phyloP scores from a whole-genome alignment of 2,329 filamentous ascomycete species.

The Fusarium mexicanum region DNA sequence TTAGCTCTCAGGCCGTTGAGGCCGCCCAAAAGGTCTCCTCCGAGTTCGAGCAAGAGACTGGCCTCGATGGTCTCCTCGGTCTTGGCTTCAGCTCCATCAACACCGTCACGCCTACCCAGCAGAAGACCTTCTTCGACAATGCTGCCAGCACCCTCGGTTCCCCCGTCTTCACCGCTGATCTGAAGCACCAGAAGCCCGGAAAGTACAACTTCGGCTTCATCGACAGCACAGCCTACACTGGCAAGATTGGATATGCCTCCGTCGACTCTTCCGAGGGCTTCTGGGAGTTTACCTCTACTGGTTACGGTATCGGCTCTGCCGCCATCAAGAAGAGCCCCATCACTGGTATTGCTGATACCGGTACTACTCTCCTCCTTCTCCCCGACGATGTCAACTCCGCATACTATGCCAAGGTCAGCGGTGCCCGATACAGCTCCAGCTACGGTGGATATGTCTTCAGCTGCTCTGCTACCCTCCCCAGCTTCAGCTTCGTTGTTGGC shows the following conservation, averaged over 20 bases:
- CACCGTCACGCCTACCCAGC: conserved; percentile 51
- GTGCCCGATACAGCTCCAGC: conserved; percentile 51
- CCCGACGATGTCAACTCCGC: conserved; percentile 60
- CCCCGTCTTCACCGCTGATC: conserved; percentile 73
- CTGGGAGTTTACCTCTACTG: conserved; percentile 64
- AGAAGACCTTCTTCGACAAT: conserved; percentile 57
- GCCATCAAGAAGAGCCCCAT: conserved; percentile 47
- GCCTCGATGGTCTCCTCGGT: conserved; percentile 56
- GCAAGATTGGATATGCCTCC: conserved; percentile 68
- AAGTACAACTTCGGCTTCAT: conserved; percentile 80
- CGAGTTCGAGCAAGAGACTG: conserved; percentile 50
- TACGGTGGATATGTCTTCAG: conserved; percentile 59
- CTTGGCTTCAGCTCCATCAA: conserved; percentile 56
- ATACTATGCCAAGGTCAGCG: conserved; percentile 60
- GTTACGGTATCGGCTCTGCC: conserved; percentile 31
- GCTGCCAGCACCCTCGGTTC: conserved; percentile 30
- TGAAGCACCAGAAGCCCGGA: conserved; percentile 65
- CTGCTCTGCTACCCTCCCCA: conserved; percentile 58
- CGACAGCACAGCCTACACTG: conserved; percentile 70
- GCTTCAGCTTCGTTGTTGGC: conserved; percentile 65
- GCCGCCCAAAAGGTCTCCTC: conserved; percentile 52
- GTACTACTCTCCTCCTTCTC: conserved; percentile 71
- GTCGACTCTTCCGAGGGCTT: conserved; percentile 69
- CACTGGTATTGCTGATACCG: conserved; percentile 64
- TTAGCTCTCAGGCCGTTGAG: conserved; percentile 55